Evolutionary conservation across 805 yeast species (phyloP).

Genomic region (Saccharomycopsis microspora): DNA sequence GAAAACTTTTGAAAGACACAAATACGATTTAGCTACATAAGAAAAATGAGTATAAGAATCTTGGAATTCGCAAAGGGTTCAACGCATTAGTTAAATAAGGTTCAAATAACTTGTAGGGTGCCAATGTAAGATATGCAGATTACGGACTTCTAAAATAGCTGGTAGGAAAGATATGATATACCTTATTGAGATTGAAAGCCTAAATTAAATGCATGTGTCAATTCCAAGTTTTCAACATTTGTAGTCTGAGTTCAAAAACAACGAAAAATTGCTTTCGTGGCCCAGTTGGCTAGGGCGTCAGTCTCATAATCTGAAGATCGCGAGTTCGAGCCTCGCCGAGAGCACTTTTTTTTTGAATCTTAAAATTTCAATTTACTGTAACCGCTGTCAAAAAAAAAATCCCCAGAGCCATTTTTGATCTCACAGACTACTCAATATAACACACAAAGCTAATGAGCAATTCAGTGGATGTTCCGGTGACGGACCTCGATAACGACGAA

Average conservation of each 20-base stretch:
- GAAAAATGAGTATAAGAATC: too few species aligned
- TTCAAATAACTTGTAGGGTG: too few species aligned
- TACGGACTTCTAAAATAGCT: too few species aligned
- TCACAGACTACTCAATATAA: not conserved
- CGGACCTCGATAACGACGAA: constrained; percentile 33
- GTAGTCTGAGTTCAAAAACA: not conserved
- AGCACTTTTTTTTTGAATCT: constrained; percentile 13
- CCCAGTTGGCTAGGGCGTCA: constrained; percentile 18
- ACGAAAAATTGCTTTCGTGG: constrained; percentile 12
- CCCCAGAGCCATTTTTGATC: not conserved
- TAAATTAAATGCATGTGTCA: too few species aligned
- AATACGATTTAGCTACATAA: too few species aligned
- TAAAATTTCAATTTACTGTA: not conserved
- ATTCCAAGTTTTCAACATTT: too few species aligned
- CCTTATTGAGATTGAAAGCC: too few species aligned
- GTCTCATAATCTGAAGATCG: constrained; percentile 18
- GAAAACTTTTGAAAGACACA: too few species aligned
- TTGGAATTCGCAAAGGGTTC: too few species aligned
- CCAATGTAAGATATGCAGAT: too few species aligned
- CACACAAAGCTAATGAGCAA: not conserved
- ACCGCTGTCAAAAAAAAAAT: not conserved
- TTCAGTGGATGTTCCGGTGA: constrained; percentile 41
- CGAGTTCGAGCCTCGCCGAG: constrained; percentile 18
- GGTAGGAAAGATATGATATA: too few species aligned
- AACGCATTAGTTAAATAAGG: too few species aligned